Percentiles rank a stretch among this genome's conserved stretches.
Evolutionary conservation across 2,329 filamentous ascomycete species (phyloP).

Genomic region (Xylaria sp.): DNA sequence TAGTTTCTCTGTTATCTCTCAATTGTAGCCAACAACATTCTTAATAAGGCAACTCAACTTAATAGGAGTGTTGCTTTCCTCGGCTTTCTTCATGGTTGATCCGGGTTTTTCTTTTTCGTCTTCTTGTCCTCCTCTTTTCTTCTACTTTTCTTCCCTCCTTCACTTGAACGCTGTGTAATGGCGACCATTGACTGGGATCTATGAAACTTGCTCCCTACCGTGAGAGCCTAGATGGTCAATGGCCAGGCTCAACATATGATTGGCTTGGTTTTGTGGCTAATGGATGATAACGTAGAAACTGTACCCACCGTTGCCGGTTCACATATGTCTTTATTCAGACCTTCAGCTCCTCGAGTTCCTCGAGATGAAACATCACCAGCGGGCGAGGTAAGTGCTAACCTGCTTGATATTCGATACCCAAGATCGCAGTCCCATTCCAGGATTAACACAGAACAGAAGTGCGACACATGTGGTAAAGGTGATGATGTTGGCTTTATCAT

Average conservation of each 20-base stretch:
- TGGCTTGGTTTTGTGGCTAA: constrained; percentile 25
- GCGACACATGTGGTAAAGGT: constrained; percentile 84
- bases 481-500: constrained; percentile 78
- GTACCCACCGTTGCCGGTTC: constrained; percentile 92
- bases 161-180: not conserved
- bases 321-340: constrained; percentile 94
- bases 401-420: not conserved
- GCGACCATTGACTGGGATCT: not conserved
- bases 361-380: constrained; percentile 61
- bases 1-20: not conserved
- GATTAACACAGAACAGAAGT: constrained; percentile 66
- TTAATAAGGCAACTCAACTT: not conserved
- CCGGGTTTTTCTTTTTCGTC: not conserved
- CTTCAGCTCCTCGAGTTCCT: constrained; percentile 75
- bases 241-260: not conserved
- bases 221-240: not conserved
- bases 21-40: not conserved
- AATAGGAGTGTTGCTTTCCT: not conserved
- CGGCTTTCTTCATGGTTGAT: not conserved
- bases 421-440: constrained; percentile 4
- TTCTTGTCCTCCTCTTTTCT: not conserved
- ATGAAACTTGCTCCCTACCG: not conserved
- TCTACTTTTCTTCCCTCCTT: not conserved
- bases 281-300: constrained; percentile 56
- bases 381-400: constrained; percentile 54